Evolutionary conservation across 2,329 filamentous ascomycete species (phyloP).

Genomic region (Alternaria brassicae): DNA sequence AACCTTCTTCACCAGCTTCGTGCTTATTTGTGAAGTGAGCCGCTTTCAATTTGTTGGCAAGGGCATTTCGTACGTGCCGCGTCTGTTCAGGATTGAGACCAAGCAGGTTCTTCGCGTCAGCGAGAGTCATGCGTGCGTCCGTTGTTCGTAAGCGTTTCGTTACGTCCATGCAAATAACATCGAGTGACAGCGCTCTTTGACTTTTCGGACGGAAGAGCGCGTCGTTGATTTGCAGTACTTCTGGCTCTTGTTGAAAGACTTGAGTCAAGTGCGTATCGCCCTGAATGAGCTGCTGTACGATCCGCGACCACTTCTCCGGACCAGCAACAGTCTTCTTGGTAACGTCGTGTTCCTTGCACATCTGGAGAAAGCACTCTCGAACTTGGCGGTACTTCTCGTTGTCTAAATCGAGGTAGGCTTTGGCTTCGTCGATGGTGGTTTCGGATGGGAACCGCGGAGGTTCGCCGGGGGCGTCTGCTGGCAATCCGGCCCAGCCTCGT

Average conservation of each 20-base stretch:
- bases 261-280: slow-evolving; percentile 69
- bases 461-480: slow-evolving; percentile 71
- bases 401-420: slow-evolving; percentile 71
- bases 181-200: slow-evolving; percentile 71
- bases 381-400: slow-evolving; percentile 68
- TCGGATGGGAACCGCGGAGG: slow-evolving; percentile 81
- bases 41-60: slow-evolving; percentile 70
- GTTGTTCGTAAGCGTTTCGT: slow-evolving; percentile 77
- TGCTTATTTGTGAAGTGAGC: slow-evolving; percentile 75
- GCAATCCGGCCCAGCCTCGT: slow-evolving; percentile 71
- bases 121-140: slow-evolving; percentile 72
- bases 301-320: slow-evolving; percentile 74
- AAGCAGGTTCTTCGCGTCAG: slow-evolving; percentile 75
- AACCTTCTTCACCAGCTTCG: slow-evolving; percentile 74
- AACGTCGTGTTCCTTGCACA: slow-evolving; percentile 72
- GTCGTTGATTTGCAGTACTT: slow-evolving; percentile 56
- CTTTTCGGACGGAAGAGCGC: slow-evolving; percentile 52
- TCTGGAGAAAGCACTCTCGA: slow-evolving; percentile 70
- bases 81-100: slow-evolving; percentile 73
- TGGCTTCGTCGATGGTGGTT: slow-evolving; percentile 80
- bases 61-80: slow-evolving; percentile 69
- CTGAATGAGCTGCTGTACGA: slow-evolving; percentile 71
- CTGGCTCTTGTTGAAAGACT: slow-evolving; percentile 65
- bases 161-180: slow-evolving; percentile 81
- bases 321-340: slow-evolving; percentile 79